phyloP scores from a whole-genome alignment of 345 rosid genomes.

The Angophora floribunda region DNA sequence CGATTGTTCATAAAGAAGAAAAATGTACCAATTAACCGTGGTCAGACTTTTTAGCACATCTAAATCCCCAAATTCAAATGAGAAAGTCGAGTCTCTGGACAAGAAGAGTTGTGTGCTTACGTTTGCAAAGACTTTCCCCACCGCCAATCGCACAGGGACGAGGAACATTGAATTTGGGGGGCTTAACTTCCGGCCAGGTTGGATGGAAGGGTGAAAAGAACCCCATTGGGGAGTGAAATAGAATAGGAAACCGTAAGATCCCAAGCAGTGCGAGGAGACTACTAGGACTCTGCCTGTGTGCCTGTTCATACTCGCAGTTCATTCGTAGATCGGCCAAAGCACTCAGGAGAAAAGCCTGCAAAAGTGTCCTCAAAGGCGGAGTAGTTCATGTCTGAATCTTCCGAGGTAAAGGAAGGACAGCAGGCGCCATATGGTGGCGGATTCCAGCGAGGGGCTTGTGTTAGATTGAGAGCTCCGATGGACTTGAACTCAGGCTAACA shows the following conservation, averaged over 20 bases:
- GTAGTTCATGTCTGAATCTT: too few relatives aligned
- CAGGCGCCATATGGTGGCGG: slow-evolving; percentile 14
- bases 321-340: too few relatives aligned
- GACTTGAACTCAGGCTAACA: neutral
- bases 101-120: neutral
- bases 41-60: neutral
- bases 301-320: too few relatives aligned
- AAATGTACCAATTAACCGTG: neutral
- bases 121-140: neutral
- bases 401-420: too few relatives aligned
- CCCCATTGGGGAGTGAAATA: too few relatives aligned
- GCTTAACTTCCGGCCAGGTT: neutral
- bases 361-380: too few relatives aligned
- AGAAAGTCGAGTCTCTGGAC: too few relatives aligned
- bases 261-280: too few relatives aligned
- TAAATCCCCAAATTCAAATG: neutral
- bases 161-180: neutral
- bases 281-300: too few relatives aligned
- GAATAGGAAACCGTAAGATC: too few relatives aligned
- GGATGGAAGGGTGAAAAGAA: too few relatives aligned
- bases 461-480: neutral
- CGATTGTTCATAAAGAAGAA: neutral
- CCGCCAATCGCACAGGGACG: neutral
- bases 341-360: too few relatives aligned
- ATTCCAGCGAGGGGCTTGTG: neutral